Percentiles rank a stretch among this genome's conserved stretches.
These are phyloP conservation scores for Claviceps pazoutovae DNA, from an alignment of 2,329 filamentous ascomycete genomes.

Conservation along the genomic window DNA sequence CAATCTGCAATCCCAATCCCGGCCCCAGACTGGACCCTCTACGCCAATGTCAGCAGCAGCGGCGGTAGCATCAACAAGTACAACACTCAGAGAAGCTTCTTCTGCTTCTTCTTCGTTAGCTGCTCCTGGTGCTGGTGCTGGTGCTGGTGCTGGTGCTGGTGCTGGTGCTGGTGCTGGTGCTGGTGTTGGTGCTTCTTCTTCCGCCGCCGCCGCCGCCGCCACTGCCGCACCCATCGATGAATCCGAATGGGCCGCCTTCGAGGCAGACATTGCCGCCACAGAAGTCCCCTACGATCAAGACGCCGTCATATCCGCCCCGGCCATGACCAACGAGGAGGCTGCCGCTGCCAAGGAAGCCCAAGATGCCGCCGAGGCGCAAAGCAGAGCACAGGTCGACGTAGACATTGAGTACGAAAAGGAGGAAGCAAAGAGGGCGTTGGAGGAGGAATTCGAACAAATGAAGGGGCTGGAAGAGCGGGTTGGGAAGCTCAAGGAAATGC, in stretches of 20 bases:
- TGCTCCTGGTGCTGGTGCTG: conserved; percentile 7
- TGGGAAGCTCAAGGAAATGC: conserved; percentile 50
- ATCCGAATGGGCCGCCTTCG: conserved; percentile 75
- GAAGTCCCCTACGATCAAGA: conserved; percentile 24
- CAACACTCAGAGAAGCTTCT: background rate
- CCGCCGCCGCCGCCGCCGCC: conserved; percentile 9
- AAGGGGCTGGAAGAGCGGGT: conserved; percentile 63
- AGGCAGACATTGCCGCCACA: conserved; percentile 57
- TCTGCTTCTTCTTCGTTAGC: conserved; percentile 4
- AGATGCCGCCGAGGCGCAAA: conserved; percentile 35
- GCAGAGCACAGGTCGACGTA: conserved; percentile 40
- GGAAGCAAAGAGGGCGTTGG: conserved; percentile 58
- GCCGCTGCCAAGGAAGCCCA: conserved; percentile 37
- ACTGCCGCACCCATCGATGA: conserved; percentile 40
- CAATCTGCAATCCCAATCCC: conserved; percentile 3
- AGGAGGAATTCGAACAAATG: conserved; percentile 75
- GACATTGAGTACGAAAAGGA: conserved; percentile 55
- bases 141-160: background rate
- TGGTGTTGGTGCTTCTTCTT: conserved; percentile 1
- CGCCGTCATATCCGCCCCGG: conserved; percentile 55
- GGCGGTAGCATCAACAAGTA: conserved; percentile 5
- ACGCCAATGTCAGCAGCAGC: conserved; percentile 18
- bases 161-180: conserved; percentile 7
- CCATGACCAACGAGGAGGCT: conserved; percentile 49
- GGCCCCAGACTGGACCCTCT: conserved; percentile 4